Conservation (phyloP, 371 early-diverging fungal species). For the Zychaea mexicana region DNA sequence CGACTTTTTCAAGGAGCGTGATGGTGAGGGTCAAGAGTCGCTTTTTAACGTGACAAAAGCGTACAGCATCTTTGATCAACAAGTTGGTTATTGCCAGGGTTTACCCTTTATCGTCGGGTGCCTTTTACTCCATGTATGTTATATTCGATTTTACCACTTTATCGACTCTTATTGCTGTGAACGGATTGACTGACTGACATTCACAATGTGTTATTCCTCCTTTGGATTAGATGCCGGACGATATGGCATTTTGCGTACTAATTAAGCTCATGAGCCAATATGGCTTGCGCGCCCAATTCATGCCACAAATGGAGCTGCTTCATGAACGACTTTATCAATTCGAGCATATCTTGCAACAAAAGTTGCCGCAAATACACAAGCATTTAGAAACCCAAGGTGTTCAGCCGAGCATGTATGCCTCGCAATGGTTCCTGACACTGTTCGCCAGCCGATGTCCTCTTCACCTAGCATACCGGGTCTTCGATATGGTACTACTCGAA, state of each 20-base stretch:
- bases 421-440: slow-evolving; percentile 85
- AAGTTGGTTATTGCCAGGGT: slow-evolving; percentile 97
- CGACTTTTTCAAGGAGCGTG: slow-evolving; percentile 75
- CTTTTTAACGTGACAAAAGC: slow-evolving; percentile 88
- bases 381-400: slow-evolving; percentile 79
- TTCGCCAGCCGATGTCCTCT: slow-evolving; percentile 85
- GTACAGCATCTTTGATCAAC: slow-evolving; percentile 86
- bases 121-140: slow-evolving; percentile 78
- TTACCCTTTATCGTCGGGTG: slow-evolving; percentile 89
- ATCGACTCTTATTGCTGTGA: too few relatives aligned
- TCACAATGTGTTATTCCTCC: background rate
- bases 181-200: too few relatives aligned
- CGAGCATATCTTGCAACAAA: slow-evolving; percentile 75
- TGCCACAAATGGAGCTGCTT: slow-evolving; percentile 81
- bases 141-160: too few relatives aligned
- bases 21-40: slow-evolving; percentile 80
- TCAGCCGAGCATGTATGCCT: slow-evolving; percentile 75
- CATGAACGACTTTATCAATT: slow-evolving; percentile 85
- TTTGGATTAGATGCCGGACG: slow-evolving; percentile 74
- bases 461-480: slow-evolving; percentile 82
- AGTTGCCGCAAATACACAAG: slow-evolving; percentile 63
- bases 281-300: slow-evolving; percentile 78
- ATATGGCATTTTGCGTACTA: slow-evolving; percentile 86
- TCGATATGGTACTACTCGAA: slow-evolving; percentile 90
- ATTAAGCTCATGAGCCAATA: slow-evolving; percentile 71